Evolutionary conservation across 768 basidiomycete genomes (phyloP).

Genomic region (Daedaleopsis nitida): DNA sequence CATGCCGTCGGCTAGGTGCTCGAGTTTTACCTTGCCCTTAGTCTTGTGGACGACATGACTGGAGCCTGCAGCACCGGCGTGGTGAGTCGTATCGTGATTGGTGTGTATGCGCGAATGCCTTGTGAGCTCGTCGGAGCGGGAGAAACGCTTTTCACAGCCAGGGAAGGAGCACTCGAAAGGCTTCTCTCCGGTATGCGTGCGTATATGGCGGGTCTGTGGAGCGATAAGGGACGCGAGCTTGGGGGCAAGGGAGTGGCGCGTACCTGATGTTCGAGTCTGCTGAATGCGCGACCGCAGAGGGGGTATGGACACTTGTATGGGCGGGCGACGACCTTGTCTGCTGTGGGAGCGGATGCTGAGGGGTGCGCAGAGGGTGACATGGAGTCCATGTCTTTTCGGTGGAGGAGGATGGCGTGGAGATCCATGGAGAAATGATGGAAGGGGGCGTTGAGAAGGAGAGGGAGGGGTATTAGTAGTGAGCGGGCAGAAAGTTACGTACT

Average conservation of each 20-base stretch:
- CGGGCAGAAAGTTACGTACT: constrained; percentile 5
- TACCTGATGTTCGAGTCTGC: constrained; percentile 94
- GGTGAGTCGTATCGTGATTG: constrained; percentile 45
- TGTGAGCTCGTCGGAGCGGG: constrained; percentile 97
- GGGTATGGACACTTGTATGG: constrained; percentile 97
- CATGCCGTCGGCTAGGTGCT: constrained; percentile 27
- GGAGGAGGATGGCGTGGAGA: constrained; percentile 16
- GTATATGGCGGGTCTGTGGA: constrained; percentile 89
- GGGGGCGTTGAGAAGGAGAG: constrained; percentile 13
- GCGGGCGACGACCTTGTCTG: constrained; percentile 51
- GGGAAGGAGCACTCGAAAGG: constrained; percentile 92
- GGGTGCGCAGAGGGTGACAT: constrained; percentile 21
- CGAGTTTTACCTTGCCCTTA: constrained; percentile 34
- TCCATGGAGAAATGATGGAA: constrained; percentile 18
- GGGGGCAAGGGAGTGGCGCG: constrained; percentile 28
- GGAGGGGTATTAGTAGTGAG: constrained; percentile 18
- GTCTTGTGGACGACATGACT: constrained; percentile 14
- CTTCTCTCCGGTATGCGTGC: constrained; percentile 98
- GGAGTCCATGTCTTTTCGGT: constrained; percentile 24
- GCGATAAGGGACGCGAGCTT: constrained; percentile 3
- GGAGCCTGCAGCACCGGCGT: constrained; percentile 5
- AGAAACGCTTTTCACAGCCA: constrained; percentile 98
- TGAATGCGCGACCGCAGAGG: constrained; percentile 93
- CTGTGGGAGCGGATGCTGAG: constrained; percentile 22
- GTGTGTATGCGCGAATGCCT: constrained; percentile 94